Base-by-base conservation (phyloP, 371 early-diverging fungal species). In the Mucor racemosus region DNA sequence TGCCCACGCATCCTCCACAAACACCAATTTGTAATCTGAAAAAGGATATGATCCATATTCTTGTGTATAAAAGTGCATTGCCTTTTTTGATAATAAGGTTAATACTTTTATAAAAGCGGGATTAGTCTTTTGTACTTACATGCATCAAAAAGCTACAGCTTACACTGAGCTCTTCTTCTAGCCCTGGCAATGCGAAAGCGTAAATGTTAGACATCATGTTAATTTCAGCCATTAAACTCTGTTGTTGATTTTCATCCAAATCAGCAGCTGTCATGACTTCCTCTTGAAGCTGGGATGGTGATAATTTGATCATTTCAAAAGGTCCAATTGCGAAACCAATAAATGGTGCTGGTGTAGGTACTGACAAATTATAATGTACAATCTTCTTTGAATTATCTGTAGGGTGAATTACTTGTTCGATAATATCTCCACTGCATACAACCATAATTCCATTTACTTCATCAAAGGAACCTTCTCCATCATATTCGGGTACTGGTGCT, bases 1-100 rank as follows among this genome's bases (percentile, higher is more conserved):
- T 38, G 77, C 74, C 76, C 85, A 86, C 1, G 90, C 77, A 56
- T 93, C 91, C 64, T 94, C 94, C 15, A 96, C 78, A 81, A 96
- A 96, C 5, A 96, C 95, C 17, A 94, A 72, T 66, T 96, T 94
- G 76, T 86, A 95, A 8, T 92, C 89, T 31, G 88, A 74, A 69
- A 90, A 95, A 0, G 98, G 98, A 71, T 92, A 97, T 3, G 95
- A 88, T 0, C 94, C 95, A 60, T 92, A 88, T 72, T 92, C 94
- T 67, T 93, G 91, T 67, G 92, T 89, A 73, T 90, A 92, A 72
- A 94, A 94, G 54, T 91, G 93, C 82, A 95, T 84, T 13, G 88
- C 89, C 53, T 53, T 38, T 38, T 38, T 38, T 38, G 26, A 26
- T 26, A 26, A 26, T 26, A 3, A 26, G 26, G 26, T 26, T 26